Percentiles rank a stretch among this genome's conserved stretches.
phyloP scores from a whole-genome alignment of 2,329 filamentous ascomycete genomes.

The Fusarium tupiense region DNA sequence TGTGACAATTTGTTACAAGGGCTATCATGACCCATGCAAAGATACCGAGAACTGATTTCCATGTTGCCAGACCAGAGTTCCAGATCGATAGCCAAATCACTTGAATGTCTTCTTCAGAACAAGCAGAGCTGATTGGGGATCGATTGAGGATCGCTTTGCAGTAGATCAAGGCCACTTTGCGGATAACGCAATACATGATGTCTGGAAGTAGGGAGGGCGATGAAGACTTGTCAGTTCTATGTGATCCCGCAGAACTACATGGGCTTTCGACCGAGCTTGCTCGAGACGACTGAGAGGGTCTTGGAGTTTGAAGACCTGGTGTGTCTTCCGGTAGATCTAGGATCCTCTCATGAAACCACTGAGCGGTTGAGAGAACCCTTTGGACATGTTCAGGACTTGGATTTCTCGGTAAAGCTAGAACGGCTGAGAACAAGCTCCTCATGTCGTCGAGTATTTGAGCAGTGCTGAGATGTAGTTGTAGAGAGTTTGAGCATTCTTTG shows the following conservation, averaged over 20 bases:
- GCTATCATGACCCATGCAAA: conserved; percentile 59
- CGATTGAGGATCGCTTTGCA: conserved; percentile 56
- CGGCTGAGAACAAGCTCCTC: conserved; percentile 56
- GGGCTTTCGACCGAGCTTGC: conserved; percentile 22
- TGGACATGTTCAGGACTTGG: conserved; percentile 50
- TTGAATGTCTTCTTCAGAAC: conserved; percentile 52
- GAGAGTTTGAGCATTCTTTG: conserved; percentile 50
- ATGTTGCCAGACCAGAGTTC: conserved; percentile 56
- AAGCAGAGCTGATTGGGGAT: conserved; percentile 53
- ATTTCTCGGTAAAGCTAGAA: conserved; percentile 51
- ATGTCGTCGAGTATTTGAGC: conserved; percentile 63
- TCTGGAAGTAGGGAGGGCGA: conserved; percentile 47
- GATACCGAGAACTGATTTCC: conserved; percentile 59
- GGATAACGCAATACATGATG: conserved; percentile 58
- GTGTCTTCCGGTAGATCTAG: conserved; percentile 45
- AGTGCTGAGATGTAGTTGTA: conserved; percentile 57
- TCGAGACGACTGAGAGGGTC: conserved; percentile 21
- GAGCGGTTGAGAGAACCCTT: conserved; percentile 52
- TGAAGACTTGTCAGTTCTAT: conserved; percentile 25
- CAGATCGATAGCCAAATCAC: conserved; percentile 59
- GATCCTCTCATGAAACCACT: conserved; percentile 54
- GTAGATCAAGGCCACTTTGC: conserved; percentile 59
- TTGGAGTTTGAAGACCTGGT: conserved; percentile 16
- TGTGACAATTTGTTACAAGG: conserved; percentile 53
- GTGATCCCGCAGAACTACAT: conserved; percentile 24